These are phyloP conservation scores for Claviceps quebecensis DNA, from an alignment of 2,329 filamentous ascomycete species.

Conservation along the genomic window DNA sequence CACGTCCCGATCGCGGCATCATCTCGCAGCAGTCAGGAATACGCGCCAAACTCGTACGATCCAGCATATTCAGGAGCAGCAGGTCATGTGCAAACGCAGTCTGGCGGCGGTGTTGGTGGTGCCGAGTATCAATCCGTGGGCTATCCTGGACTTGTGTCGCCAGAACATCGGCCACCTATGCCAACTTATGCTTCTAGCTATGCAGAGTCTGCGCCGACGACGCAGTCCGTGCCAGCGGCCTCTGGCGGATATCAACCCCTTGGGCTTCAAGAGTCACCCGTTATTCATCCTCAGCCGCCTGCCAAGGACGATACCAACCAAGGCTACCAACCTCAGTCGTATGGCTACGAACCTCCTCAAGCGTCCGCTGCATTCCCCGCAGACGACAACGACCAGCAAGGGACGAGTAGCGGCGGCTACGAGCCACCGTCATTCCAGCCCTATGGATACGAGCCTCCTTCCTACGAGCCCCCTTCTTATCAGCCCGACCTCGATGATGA, in stretches of 20 bases:
- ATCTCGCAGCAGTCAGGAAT: background rate
- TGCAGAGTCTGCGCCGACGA: background rate
- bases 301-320: slow-evolving; percentile 11
- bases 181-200: background rate
- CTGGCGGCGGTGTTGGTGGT: slow-evolving; percentile 2
- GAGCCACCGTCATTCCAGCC: slow-evolving; percentile 50
- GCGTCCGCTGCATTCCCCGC: slow-evolving; percentile 12
- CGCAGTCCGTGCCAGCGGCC: slow-evolving; percentile 2
- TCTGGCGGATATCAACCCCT: slow-evolving; percentile 16
- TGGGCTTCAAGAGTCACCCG: slow-evolving; percentile 14
- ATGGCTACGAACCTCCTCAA: slow-evolving; percentile 36
- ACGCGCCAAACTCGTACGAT: slow-evolving; percentile 22
- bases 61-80: slow-evolving; percentile 14
- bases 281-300: slow-evolving; percentile 9
- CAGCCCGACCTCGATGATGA: slow-evolving; percentile 37
- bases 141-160: slow-evolving; percentile 3
- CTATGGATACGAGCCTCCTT: slow-evolving; percentile 42
- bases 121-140: slow-evolving; percentile 8
- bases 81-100: slow-evolving; percentile 5
- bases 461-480: slow-evolving; percentile 35
- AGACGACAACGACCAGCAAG: slow-evolving; percentile 9
- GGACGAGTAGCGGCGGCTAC: slow-evolving; percentile 31
- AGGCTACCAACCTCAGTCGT: slow-evolving; percentile 32
- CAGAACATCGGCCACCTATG: slow-evolving; percentile 14
- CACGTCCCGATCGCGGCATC: background rate